These are phyloP conservation scores for Magnaporthales sp. DNA, from an alignment of 2,329 filamentous ascomycete genomes.

Conservation along the genomic window DNA sequence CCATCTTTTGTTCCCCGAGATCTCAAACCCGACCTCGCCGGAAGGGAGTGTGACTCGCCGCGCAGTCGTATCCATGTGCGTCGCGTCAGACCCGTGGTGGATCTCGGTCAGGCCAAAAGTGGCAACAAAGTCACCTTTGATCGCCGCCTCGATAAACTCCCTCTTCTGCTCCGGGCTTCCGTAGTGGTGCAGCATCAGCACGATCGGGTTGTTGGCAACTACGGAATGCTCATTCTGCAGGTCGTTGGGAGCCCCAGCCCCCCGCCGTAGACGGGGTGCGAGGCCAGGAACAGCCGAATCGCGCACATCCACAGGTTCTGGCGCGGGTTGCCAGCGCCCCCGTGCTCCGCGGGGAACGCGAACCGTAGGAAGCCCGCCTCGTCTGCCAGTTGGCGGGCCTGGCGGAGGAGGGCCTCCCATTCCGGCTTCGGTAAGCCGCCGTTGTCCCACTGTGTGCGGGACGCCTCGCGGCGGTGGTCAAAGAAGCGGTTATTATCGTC, in stretches of 20 bases:
- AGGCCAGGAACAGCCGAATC: conserved; percentile 49
- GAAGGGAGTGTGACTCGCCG: conserved; percentile 28
- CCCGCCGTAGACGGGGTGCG: conserved; percentile 32
- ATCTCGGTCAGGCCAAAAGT: conserved; percentile 57
- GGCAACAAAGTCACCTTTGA: conserved; percentile 43
- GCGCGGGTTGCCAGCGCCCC: conserved; percentile 27
- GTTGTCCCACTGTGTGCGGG: conserved; percentile 52
- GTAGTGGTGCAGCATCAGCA: conserved; percentile 54
- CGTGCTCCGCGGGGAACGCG: conserved; percentile 38
- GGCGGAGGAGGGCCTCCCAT: conserved; percentile 47
- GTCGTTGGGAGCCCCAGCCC: conserved; percentile 53
- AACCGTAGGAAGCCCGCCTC: conserved; percentile 53
- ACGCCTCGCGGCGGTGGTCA: conserved; percentile 53
- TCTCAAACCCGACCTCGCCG: conserved; percentile 37
- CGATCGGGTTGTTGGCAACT: conserved; percentile 53
- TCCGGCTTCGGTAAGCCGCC: conserved; percentile 46
- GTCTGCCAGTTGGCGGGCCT: conserved; percentile 29
- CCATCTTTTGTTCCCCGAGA: conserved; percentile 56
- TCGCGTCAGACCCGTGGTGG: conserved; percentile 53
- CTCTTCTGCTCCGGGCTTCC: conserved; percentile 44
- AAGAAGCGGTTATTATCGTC: conserved; percentile 57
- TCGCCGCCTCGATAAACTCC: conserved; percentile 41
- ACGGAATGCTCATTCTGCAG: conserved; percentile 56
- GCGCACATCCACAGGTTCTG: conserved; percentile 56
- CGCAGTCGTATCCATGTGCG: conserved; percentile 50